Base-by-base conservation (phyloP, 163 green algal species). In the Coccomyxa subellipsoidea region DNA sequence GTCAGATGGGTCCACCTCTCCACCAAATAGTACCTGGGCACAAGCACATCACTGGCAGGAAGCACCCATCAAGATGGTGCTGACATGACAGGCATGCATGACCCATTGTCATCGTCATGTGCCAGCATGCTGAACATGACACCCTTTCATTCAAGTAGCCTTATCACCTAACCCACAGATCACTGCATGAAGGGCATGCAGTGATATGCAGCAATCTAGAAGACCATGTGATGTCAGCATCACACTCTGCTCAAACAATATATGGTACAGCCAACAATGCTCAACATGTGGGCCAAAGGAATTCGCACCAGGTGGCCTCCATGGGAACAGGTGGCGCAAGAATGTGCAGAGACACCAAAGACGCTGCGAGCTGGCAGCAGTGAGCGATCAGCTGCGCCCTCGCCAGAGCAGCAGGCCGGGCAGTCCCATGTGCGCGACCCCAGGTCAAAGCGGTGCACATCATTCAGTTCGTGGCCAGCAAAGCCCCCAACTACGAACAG, bases 401-500 rank as follows among this genome's bases (percentile, higher is more conserved):
- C 32, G 54, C 32, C 54, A 27, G 66, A 73, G 40, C 54, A 34
- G 71, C 78, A 85, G 29, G 38, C 21, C 27, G 76, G 71, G 79
- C 84, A 87, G 75, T 4, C 54, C 80, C 79, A 85, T 21, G 37
- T 73, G 54, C 18, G 7, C 21, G 31, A 21, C 29, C 25, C 32
- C 34, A 82, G 31, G 77, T 89, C 81, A 80, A 88, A 86, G 38
- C 73, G 35, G 81, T 92, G 84, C 73, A 85, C 84, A 82, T 93
- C 90, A 25, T 75, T 80, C 59, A 89, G 80, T 84, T 93, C 90
- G 0, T 81, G 39, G 35, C 90, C 90, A n/a, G 80, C 78, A 76
- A 93, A 93, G 35, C 90, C 90, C 0, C 78, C 90, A 8, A 93
- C 40, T 10, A 93, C 80, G 40, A 79, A 86, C 73, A 92, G 81